Percentiles rank a stretch among this genome's conserved stretches.
phyloP scores from a whole-genome alignment of 1,284 basidiomycete genomes.

The Grifola frondosa region DNA sequence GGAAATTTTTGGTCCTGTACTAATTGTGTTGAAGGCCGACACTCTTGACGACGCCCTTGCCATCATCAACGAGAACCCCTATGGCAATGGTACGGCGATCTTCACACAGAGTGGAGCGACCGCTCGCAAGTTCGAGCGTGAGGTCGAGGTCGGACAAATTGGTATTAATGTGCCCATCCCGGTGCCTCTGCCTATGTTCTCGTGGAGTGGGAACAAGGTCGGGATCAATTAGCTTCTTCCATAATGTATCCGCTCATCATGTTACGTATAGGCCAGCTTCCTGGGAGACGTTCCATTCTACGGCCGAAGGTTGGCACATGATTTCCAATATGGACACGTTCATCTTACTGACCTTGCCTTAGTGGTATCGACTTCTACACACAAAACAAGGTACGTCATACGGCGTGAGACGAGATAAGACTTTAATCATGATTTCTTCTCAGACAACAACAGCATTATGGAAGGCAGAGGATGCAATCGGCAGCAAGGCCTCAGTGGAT shows the following conservation, averaged over 20 bases:
- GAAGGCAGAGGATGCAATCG: constrained; percentile 79
- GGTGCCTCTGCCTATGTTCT: constrained; percentile 89
- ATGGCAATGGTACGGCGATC: constrained; percentile 95
- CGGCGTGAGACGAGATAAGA: neutral
- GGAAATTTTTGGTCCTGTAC: constrained; percentile 95
- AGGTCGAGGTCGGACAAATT: constrained; percentile 90
- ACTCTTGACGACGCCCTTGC: constrained; percentile 90
- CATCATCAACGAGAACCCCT: constrained; percentile 87
- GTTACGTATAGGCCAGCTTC: constrained; percentile 65
- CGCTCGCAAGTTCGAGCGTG: constrained; percentile 89
- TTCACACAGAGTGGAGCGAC: constrained; percentile 98
- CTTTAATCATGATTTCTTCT: neutral
- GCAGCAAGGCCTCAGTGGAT: constrained; percentile 73
- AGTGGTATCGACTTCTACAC: constrained; percentile 91
- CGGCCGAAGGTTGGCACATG: constrained; percentile 62
- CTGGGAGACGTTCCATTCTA: constrained; percentile 91
- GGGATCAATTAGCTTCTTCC: constrained; percentile 21
- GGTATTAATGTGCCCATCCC: constrained; percentile 95
- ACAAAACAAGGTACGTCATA: constrained; percentile 68
- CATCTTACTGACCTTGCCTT: constrained; percentile 3
- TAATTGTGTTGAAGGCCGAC: constrained; percentile 79
- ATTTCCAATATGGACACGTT: neutral
- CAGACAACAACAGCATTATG: constrained; percentile 83
- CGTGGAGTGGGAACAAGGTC: constrained; percentile 92
- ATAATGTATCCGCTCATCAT: constrained; percentile 40